phyloP scores from a whole-genome alignment of 2,329 filamentous ascomycete genomes.

The Colletotrichum musae region DNA sequence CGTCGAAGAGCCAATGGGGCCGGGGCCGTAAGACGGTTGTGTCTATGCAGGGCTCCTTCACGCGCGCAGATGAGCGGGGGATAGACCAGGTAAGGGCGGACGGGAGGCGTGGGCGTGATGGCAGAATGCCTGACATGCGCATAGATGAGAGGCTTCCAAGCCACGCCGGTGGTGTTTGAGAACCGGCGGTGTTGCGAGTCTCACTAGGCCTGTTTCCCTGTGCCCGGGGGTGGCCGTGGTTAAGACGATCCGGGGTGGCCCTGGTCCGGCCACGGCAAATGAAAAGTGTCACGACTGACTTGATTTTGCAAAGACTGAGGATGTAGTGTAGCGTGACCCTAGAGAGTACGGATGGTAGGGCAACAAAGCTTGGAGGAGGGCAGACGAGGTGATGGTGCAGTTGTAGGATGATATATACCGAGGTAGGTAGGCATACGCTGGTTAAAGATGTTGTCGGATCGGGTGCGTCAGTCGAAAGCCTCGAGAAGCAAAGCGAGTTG shows the following conservation, averaged over 20 bases:
- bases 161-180: constrained; percentile 40
- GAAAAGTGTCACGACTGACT: constrained; percentile 27
- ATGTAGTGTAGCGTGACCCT: constrained; percentile 21
- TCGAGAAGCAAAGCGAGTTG: too few species aligned
- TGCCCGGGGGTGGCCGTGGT: constrained; percentile 36
- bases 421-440: too few species aligned
- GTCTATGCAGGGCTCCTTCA: constrained; percentile 6
- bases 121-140: constrained; percentile 9
- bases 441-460: too few species aligned
- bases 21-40: constrained; percentile 4
- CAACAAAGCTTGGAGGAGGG: too few species aligned
- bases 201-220: constrained; percentile 39
- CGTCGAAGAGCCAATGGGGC: not conserved
- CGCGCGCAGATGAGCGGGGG: not conserved
- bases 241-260: constrained; percentile 28
- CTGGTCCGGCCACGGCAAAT: constrained; percentile 27
- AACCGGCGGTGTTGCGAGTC: constrained; percentile 35
- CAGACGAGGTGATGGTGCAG: too few species aligned
- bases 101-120: constrained; percentile 4
- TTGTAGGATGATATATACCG: too few species aligned
- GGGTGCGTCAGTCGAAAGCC: too few species aligned
- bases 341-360: not conserved
- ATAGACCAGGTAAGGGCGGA: not conserved
- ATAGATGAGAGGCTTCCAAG: constrained; percentile 41
- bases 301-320: constrained; percentile 19